Evolutionary conservation across 768 basidiomycete species (phyloP), one percentile per base, ranked within the genome.

Genomic region (Termitomyces sp.): DNA sequence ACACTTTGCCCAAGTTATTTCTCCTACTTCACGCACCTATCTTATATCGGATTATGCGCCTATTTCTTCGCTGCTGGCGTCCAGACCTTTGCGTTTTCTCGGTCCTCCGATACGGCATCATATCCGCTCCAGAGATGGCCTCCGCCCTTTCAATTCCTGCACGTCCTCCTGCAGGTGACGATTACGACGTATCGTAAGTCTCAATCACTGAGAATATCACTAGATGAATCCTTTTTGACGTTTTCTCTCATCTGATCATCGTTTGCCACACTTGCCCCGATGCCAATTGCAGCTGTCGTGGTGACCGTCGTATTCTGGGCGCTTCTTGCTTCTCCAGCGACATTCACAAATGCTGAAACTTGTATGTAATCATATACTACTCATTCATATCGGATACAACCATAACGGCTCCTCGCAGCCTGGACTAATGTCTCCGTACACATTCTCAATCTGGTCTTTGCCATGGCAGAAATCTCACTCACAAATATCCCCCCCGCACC

Each of bases 221-320:
- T 32, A 8, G 32, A 21, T 41, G 8, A 8, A 10, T 41, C 21
- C 19, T 10, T 41, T 41, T 77, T 14, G 4, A 6, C 16, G 10
- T 45, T 16, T 16, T 16, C 14, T 37, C 12, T 16, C 8, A 19
- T 21, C 23, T 19, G n/a, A 19, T 21, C 23, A 40, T 19, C 11
- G 28, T 42, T 8, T 19, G 14, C n/a, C 27, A 11, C 25, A 28
- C 25, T 46, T 32, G n/a, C 2, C 44, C 8, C 3, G 25, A 10
- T 42, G 43, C n/a, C 21, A 6, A 27, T 34, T 32, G 43, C 55
- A 88, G 86, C 87, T 16, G 69, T 88, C 53, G 60, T 89, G 11
- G 84, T 88, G 2, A 86, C 86, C 0, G 67, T 78, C 27, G 82
- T 87, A 0, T 88, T 71, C 64, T 89, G 87, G 87, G 64, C 73